Evolutionary conservation across 2,329 filamentous ascomycete species (phyloP).

Genomic region (Microthyrium microscopicum): DNA sequence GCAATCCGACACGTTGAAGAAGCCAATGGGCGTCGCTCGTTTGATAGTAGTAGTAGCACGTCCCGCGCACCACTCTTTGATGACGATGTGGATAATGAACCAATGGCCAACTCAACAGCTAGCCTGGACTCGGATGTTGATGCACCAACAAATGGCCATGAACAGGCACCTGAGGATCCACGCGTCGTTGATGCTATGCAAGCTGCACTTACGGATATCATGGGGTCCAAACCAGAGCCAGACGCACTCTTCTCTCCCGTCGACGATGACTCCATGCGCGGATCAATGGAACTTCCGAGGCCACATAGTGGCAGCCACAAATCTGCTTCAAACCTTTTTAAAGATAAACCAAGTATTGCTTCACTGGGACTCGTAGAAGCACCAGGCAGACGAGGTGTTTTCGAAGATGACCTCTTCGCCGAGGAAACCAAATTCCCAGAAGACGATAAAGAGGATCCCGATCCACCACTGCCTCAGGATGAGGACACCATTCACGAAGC

Average conservation of each 20-base stretch:
- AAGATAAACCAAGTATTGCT: conserved; percentile 68
- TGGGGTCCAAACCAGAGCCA: conserved; percentile 55
- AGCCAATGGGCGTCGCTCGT: conserved; percentile 42
- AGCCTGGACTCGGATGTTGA: conserved; percentile 62
- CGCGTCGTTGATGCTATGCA: conserved; percentile 87
- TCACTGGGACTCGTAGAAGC: conserved; percentile 82
- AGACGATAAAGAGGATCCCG: conserved; percentile 66
- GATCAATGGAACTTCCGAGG: conserved; percentile 40
- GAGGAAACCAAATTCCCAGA: conserved; percentile 78
- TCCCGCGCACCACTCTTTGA: conserved; percentile 52
- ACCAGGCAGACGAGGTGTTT: conserved; percentile 77
- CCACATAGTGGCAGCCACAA: conserved; percentile 1
- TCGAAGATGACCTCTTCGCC: conserved; percentile 83
- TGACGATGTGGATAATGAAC: conserved; percentile 61
- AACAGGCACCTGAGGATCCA: conserved; percentile 43
- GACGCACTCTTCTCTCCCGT: conserved; percentile 50
- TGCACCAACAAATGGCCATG: conserved; percentile 16
- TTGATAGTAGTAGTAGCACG: conserved; percentile 55
- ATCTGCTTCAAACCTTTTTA: conserved; percentile 16
- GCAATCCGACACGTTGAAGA: conserved; percentile 26
- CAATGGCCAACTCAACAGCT: conserved; percentile 58
- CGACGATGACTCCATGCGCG: conserved; percentile 44
- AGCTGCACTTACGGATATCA: conserved; percentile 76
- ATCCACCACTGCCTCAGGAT: conserved; percentile 38
- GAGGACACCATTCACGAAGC: conserved; percentile 84